Conservation (phyloP, 306 rosid species). For the Mimosa bimucronata region DNA sequence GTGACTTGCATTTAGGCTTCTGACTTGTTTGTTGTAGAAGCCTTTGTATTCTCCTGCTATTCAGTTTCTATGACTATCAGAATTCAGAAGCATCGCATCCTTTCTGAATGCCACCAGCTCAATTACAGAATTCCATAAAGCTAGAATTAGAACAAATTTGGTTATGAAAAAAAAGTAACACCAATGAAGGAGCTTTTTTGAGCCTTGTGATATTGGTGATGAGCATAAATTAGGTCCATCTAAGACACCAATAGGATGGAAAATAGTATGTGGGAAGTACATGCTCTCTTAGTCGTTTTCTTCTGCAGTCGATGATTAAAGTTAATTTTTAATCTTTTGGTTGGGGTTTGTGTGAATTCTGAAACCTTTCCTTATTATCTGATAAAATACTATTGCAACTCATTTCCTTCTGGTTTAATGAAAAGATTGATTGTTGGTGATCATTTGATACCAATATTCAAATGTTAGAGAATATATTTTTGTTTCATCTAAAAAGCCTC, state of each 20-base stretch:
- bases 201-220: conserved; percentile 12
- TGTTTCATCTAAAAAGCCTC: background rate
- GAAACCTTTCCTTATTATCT: background rate
- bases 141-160: conserved; percentile 22
- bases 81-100: conserved; percentile 14
- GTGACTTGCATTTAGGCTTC: conserved; percentile 43
- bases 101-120: conserved; percentile 19
- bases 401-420: background rate
- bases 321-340: background rate
- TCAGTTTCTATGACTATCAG: conserved; percentile 19
- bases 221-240: conserved; percentile 4
- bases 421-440: conserved; percentile 15
- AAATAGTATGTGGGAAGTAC: background rate
- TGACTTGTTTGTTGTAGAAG: conserved; percentile 25
- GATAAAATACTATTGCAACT: background rate
- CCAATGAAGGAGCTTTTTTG: conserved; percentile 15
- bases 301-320: background rate
- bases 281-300: background rate
- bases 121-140: background rate
- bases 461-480: background rate
- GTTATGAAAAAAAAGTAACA: background rate
- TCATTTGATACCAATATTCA: conserved; percentile 7
- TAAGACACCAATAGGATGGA: conserved; percentile 2
- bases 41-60: conserved; percentile 19
- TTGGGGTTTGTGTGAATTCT: background rate